These are phyloP conservation scores for Nitzschia sp. DNA, from an alignment of 108 stramenopile species.

Conservation along the genomic window DNA sequence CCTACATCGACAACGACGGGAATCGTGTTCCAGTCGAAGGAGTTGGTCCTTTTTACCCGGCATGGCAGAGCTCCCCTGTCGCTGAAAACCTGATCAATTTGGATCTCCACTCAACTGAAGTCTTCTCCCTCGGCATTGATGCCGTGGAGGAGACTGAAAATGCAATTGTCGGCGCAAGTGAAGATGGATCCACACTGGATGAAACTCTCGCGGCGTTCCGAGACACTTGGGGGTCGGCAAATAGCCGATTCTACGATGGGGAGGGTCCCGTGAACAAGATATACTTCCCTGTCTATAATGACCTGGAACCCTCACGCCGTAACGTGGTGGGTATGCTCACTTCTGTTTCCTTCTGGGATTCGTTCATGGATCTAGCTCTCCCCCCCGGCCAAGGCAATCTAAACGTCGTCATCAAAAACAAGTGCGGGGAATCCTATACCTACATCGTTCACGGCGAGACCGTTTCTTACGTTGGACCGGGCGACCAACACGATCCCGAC, in stretches of 20 bases:
- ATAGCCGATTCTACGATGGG: constrained; percentile 19
- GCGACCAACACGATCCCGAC: constrained; percentile 47
- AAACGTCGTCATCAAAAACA: constrained; percentile 43
- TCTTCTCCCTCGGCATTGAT: constrained; percentile 29
- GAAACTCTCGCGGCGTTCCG: neutral
- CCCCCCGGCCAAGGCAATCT: constrained; percentile 50
- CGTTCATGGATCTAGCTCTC: constrained; percentile 24
- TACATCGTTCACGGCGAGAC: constrained; percentile 36
- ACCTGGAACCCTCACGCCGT: constrained; percentile 7
- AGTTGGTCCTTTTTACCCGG: constrained; percentile 9
- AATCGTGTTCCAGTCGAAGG: neutral
- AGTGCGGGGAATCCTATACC: constrained; percentile 39
- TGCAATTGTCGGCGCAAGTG: constrained; percentile 29
- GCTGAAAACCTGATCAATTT: neutral
- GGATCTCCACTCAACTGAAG: constrained; percentile 6
- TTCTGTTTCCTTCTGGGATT: constrained; percentile 43
- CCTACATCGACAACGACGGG: neutral
- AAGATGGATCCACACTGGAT: constrained; percentile 17
- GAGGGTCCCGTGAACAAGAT: constrained; percentile 35
- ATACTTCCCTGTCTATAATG: constrained; percentile 49
- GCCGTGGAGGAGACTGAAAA: constrained; percentile 28
- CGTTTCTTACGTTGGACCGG: constrained; percentile 45
- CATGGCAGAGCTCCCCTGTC: constrained; percentile 11
- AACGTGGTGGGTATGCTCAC: constrained; percentile 35
- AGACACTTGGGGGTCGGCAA: neutral